Evolutionary conservation across 441 rosid genomes (phyloP).

Genomic region (Daphne laureola): DNA sequence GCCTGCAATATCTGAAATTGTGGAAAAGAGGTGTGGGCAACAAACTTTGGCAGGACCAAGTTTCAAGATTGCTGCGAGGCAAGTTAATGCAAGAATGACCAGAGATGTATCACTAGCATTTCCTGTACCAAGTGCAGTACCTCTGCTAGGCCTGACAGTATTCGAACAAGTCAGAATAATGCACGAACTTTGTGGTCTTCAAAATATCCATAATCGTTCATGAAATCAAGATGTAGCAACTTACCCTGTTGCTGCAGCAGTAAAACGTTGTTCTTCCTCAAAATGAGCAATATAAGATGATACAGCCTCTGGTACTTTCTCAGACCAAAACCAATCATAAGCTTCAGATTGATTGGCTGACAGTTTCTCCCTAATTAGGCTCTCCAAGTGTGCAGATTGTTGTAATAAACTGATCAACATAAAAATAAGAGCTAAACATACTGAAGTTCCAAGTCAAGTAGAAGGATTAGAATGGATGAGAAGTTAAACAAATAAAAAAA

Average conservation of each 20-base stretch:
- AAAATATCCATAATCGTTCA: slow-evolving; percentile 11
- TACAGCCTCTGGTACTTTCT: slow-evolving; percentile 65
- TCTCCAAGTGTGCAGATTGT: slow-evolving; percentile 77
- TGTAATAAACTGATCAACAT: slow-evolving; percentile 61
- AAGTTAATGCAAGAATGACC: slow-evolving; percentile 75
- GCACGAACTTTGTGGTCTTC: slow-evolving; percentile 16
- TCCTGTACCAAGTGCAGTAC: slow-evolving; percentile 38
- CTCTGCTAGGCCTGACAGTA: slow-evolving; percentile 48
- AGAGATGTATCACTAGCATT: slow-evolving; percentile 62
- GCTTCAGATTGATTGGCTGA: slow-evolving; percentile 74
- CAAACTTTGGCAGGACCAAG: slow-evolving; percentile 88
- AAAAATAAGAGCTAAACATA: slow-evolving; percentile 7
- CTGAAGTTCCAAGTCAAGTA: slow-evolving; percentile 4
- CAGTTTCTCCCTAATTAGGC: slow-evolving; percentile 74
- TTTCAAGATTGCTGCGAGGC: slow-evolving; percentile 77
- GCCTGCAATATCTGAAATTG: slow-evolving; percentile 71
- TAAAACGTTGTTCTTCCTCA: slow-evolving; percentile 61
- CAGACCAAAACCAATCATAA: slow-evolving; percentile 85
- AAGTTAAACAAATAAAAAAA: background rate
- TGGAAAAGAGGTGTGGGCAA: slow-evolving; percentile 61
- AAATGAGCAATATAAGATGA: slow-evolving; percentile 62
- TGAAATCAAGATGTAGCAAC: slow-evolving; percentile 20
- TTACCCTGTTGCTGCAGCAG: slow-evolving; percentile 64
- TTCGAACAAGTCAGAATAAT: slow-evolving; percentile 15
- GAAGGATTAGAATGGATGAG: slow-evolving; percentile 3